Evolutionary conservation across 1,139 yeast genomes (phyloP).

Genomic region (Wickerhamomyces sp.): DNA sequence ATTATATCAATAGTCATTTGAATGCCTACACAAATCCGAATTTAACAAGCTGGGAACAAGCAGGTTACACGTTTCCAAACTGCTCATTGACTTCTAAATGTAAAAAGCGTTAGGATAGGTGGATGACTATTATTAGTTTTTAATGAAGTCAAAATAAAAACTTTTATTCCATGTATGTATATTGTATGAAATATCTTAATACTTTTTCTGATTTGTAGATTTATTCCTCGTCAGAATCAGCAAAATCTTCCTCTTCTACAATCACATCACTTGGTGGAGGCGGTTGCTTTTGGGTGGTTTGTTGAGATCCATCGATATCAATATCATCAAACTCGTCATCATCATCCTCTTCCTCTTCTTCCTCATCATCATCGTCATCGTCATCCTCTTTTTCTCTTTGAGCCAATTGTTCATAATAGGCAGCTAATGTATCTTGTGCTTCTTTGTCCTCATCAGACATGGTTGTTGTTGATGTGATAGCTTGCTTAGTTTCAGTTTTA

Average conservation of each 20-base stretch:
- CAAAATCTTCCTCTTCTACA: constrained; percentile 10
- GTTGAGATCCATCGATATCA: constrained; percentile 12
- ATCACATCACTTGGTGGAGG: not conserved
- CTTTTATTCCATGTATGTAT: no score
- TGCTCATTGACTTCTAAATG: constrained; percentile 3
- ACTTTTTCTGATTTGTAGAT: not conserved
- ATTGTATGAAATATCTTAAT: no score
- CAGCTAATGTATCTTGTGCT: constrained; percentile 75
- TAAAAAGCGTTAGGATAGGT: no score
- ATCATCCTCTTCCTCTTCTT: constrained; percentile 47
- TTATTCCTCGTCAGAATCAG: constrained; percentile 12
- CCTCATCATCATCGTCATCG: constrained; percentile 52
- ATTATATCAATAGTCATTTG: constrained; percentile 46
- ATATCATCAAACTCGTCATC: constrained; percentile 35
- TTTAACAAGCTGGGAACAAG: constrained; percentile 36
- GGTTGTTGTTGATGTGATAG: constrained; percentile 21
- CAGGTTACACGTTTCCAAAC: constrained; percentile 28
- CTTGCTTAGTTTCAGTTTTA: not conserved
- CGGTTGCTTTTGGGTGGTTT: not conserved
- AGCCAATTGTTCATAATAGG: constrained; percentile 49
- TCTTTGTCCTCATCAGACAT: constrained; percentile 45
- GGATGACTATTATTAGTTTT: no score
- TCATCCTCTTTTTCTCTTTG: constrained; percentile 50
- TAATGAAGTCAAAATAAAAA: no score
- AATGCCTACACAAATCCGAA: constrained; percentile 46